These are phyloP conservation scores for Erysimum pusillum DNA, from an alignment of 441 rosid species.

Conservation along the genomic window DNA sequence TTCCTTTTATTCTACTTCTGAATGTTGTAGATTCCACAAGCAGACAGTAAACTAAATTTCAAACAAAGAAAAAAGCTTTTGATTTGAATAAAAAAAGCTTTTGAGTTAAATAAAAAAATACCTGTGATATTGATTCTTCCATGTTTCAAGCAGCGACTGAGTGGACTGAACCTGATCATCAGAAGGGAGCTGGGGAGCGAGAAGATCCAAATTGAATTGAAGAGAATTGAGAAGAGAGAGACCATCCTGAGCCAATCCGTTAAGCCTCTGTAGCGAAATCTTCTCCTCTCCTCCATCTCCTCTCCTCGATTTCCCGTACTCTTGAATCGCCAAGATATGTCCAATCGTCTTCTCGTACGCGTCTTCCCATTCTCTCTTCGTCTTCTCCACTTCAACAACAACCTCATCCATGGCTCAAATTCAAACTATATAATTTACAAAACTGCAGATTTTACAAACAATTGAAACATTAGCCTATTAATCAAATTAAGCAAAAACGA, in stretches of 20 bases:
- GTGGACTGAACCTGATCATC: slow-evolving; percentile 72
- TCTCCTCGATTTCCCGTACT: slow-evolving; percentile 60
- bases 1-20: background rate
- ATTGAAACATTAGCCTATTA: background rate
- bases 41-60: background rate
- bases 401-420: slow-evolving; percentile 70
- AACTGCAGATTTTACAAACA: background rate
- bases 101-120: slow-evolving; percentile 4
- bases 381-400: slow-evolving; percentile 80
- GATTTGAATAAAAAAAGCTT: background rate
- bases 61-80: background rate
- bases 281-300: slow-evolving; percentile 51
- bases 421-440: background rate
- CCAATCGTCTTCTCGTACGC: slow-evolving; percentile 60
- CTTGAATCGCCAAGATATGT: slow-evolving; percentile 65
- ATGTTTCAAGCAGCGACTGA: slow-evolving; percentile 64
- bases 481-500: background rate
- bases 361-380: slow-evolving; percentile 88
- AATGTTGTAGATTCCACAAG: background rate
- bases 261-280: slow-evolving; percentile 76
- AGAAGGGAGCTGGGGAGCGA: slow-evolving; percentile 83
- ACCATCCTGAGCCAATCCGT: slow-evolving; percentile 86
- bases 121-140: slow-evolving; percentile 72
- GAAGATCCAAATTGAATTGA: slow-evolving; percentile 83
- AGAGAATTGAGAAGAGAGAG: slow-evolving; percentile 79